A percentile compares a stretch with the other conserved stretches of the same genome.
These are phyloP conservation scores for Zoysia japonica DNA, from an alignment of 176 grass and related monocot genomes.

Conservation along the genomic window DNA sequence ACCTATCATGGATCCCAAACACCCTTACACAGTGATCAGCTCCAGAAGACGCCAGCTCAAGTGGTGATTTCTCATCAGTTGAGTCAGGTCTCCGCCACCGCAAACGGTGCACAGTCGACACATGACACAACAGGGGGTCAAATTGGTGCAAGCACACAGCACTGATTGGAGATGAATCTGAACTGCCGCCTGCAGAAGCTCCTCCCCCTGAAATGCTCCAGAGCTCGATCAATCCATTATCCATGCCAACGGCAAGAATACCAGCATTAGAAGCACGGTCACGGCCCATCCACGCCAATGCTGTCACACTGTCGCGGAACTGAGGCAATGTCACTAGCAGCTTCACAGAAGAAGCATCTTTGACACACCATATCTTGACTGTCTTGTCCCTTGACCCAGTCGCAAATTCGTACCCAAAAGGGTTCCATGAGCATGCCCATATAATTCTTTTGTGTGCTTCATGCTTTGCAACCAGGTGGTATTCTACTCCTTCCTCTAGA, in stretches of 20 bases:
- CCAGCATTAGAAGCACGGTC: slow-evolving; percentile 57
- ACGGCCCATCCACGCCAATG: slow-evolving; percentile 73
- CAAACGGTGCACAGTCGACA: slow-evolving; percentile 72
- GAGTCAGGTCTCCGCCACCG: slow-evolving; percentile 52
- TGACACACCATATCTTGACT: slow-evolving; percentile 84
- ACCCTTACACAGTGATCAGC: slow-evolving; percentile 89
- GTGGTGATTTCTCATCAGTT: slow-evolving; percentile 34
- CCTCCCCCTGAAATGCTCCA: slow-evolving; percentile 63
- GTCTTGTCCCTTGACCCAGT: slow-evolving; percentile 96
- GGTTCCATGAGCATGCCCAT: slow-evolving; percentile 97
- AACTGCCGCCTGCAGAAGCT: slow-evolving; percentile 1
- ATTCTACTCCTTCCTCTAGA: slow-evolving; percentile 50
- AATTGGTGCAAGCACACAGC: slow-evolving; percentile 55
- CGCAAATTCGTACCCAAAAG: slow-evolving; percentile 83
- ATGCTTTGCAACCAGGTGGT: slow-evolving; percentile 64
- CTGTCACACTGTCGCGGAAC: slow-evolving; percentile 90
- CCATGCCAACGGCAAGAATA: slow-evolving; percentile 79
- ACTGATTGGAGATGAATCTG: slow-evolving; percentile 28
- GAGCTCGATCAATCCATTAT: slow-evolving; percentile 87
- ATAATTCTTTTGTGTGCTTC: slow-evolving; percentile 97
- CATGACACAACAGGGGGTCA: slow-evolving; percentile 73
- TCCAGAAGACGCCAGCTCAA: slow-evolving; percentile 84
- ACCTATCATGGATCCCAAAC: slow-evolving; percentile 51
- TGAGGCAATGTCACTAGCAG: slow-evolving; percentile 67
- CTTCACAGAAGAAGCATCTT: slow-evolving; percentile 65